Evolutionary conservation across 2,329 filamentous ascomycete species (phyloP).

Genomic region (Zopfia rhizophila): DNA sequence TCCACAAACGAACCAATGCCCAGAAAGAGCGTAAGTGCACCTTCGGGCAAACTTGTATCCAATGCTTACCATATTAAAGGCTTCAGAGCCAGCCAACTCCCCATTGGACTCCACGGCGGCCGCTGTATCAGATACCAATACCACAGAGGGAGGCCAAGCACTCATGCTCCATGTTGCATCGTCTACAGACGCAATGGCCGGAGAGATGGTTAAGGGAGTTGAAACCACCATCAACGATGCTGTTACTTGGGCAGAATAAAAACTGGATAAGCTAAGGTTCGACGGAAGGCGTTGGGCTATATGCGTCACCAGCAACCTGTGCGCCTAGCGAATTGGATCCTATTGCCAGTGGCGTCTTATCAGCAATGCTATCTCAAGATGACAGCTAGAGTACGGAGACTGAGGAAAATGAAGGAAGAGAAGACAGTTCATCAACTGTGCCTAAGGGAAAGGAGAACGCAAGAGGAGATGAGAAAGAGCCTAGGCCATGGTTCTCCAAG

Average conservation of each 20-base stretch:
- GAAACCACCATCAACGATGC: conserved; percentile 32
- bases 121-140: conserved; percentile 1
- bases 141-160: conserved; percentile 10
- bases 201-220: conserved; percentile 28
- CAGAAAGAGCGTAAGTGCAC: too few relatives aligned
- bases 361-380: conserved; percentile 14
- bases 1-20: too few relatives aligned
- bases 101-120: too few relatives aligned
- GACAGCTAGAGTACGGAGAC: background rate
- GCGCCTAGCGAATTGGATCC: conserved; percentile 45
- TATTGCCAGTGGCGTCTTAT: conserved; percentile 42
- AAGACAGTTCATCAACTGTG: too few relatives aligned
- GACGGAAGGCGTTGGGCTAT: conserved; percentile 40
- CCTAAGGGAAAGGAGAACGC: too few relatives aligned
- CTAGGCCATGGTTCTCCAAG: too few relatives aligned
- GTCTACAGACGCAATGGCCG: conserved; percentile 29
- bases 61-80: too few relatives aligned
- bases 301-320: conserved; percentile 43
- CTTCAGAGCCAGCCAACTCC: background rate
- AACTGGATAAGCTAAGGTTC: conserved; percentile 31
- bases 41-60: too few relatives aligned
- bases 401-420: too few relatives aligned
- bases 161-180: conserved; percentile 18
- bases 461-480: too few relatives aligned
- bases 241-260: conserved; percentile 40